These are phyloP conservation scores for Ramularia endophylla DNA, from an alignment of 2,329 filamentous ascomycete species.

Conservation along the genomic window DNA sequence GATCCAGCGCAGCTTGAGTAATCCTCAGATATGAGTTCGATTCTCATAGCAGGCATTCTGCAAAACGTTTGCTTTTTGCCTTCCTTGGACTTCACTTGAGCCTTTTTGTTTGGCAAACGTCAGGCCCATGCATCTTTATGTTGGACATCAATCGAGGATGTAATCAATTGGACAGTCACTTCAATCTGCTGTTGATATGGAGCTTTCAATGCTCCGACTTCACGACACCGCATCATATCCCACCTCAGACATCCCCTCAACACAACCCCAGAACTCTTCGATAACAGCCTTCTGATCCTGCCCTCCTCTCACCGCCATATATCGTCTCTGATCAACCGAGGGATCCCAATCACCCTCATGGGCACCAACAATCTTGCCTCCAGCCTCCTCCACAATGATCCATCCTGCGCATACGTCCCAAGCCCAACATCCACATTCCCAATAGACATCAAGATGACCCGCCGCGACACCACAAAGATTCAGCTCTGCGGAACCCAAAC, in stretches of 20 bases:
- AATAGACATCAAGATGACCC: constrained; percentile 67
- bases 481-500: constrained; percentile 65
- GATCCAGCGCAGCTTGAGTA: constrained; percentile 1
- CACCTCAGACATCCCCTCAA: constrained; percentile 42
- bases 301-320: constrained; percentile 44
- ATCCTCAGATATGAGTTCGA: constrained; percentile 6
- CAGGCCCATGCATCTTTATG: no score
- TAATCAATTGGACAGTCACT: no score
- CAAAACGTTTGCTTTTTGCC: no score
- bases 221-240: constrained; percentile 25
- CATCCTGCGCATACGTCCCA: constrained; percentile 83
- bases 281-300: constrained; percentile 42
- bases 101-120: no score
- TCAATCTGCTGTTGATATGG: no score
- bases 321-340: constrained; percentile 51
- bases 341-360: constrained; percentile 67
- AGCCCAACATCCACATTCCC: constrained; percentile 79
- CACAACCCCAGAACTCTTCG: constrained; percentile 43
- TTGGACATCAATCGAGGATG: no score
- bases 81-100: no score
- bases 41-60: constrained; percentile 1
- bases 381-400: constrained; percentile 69
- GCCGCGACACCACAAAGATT: constrained; percentile 68
- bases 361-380: constrained; percentile 64
- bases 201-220: not conserved